Conservation (phyloP, 2,329 filamentous ascomycete genomes). For the Cladosporium colombiae region DNA sequence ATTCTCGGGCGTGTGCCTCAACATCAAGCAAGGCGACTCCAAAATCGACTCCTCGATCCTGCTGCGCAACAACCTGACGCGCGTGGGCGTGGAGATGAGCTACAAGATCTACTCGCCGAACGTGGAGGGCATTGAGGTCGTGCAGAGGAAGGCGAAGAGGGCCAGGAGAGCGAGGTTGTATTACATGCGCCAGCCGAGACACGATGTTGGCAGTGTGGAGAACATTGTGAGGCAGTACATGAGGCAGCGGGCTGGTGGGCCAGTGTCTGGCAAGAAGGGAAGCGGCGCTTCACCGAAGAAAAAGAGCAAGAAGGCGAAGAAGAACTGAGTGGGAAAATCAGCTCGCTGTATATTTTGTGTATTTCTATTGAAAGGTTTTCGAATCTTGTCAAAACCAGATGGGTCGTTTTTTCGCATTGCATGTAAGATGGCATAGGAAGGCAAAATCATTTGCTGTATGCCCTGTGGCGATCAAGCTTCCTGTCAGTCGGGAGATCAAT, state of each 20-base stretch:
- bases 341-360: constrained; percentile 12
- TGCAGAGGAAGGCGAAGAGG: constrained; percentile 81
- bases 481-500: background rate
- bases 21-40: constrained; percentile 73
- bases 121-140: constrained; percentile 87
- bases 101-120: constrained; percentile 92
- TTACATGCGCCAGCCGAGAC: constrained; percentile 85
- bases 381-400: background rate
- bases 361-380: background rate
- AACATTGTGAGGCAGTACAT: constrained; percentile 71
- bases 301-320: constrained; percentile 39
- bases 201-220: constrained; percentile 85
- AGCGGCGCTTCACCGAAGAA: constrained; percentile 19
- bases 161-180: constrained; percentile 84
- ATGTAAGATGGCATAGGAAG: background rate
- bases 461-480: too few species aligned
- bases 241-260: constrained; percentile 51
- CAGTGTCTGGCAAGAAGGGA: constrained; percentile 16
- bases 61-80: constrained; percentile 80
- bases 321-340: constrained; percentile 26
- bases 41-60: constrained; percentile 84
- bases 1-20: constrained; percentile 84
- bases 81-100: constrained; percentile 94
- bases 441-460: background rate
- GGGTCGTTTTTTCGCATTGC: background rate